A percentile compares a stretch with the other conserved stretches of the same genome.
These are phyloP conservation scores for Nakazawaea populi DNA, from an alignment of 805 yeast genomes.

Conservation along the genomic window DNA sequence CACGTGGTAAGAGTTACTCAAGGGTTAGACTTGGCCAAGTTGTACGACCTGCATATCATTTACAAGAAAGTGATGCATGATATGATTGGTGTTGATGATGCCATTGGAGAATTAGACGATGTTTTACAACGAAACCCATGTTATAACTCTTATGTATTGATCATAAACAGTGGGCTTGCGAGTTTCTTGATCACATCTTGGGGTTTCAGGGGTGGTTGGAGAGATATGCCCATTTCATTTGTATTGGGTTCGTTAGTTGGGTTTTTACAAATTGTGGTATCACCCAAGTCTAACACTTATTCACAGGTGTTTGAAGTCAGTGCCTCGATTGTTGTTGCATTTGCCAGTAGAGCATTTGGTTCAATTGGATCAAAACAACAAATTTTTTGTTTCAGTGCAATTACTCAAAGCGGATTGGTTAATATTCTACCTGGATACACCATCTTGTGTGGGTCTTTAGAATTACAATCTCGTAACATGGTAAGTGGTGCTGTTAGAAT, in stretches of 20 bases:
- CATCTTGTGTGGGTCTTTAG: constrained; percentile 76
- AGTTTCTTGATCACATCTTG: constrained; percentile 68
- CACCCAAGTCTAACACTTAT: constrained; percentile 70
- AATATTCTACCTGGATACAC: constrained; percentile 81
- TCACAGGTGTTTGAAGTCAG: constrained; percentile 79
- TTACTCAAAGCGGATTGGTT: constrained; percentile 79
- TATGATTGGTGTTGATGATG: constrained; percentile 71
- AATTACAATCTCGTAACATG: constrained; percentile 69
- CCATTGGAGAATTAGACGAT: constrained; percentile 56
- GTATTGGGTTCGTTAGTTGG: constrained; percentile 75
- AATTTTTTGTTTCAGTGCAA: constrained; percentile 69
- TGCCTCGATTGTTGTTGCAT: constrained; percentile 75
- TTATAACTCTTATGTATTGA: constrained; percentile 65
- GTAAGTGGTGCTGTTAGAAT: constrained; percentile 86
- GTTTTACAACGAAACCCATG: constrained; percentile 47
- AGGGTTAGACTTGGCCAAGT: constrained; percentile 66
- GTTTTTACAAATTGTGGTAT: constrained; percentile 60
- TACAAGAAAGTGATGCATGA: constrained; percentile 81
- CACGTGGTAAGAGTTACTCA: constrained; percentile 72
- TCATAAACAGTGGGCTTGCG: constrained; percentile 65
- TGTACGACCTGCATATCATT: constrained; percentile 65
- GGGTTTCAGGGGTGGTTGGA: constrained; percentile 76
- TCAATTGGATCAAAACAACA: constrained; percentile 49
- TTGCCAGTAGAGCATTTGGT: constrained; percentile 74
- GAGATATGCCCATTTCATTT: constrained; percentile 67